Percentiles rank a stretch among this genome's conserved stretches.
Conservation (phyloP, 208 protist species). For the Trypanosoma boissoni region DNA sequence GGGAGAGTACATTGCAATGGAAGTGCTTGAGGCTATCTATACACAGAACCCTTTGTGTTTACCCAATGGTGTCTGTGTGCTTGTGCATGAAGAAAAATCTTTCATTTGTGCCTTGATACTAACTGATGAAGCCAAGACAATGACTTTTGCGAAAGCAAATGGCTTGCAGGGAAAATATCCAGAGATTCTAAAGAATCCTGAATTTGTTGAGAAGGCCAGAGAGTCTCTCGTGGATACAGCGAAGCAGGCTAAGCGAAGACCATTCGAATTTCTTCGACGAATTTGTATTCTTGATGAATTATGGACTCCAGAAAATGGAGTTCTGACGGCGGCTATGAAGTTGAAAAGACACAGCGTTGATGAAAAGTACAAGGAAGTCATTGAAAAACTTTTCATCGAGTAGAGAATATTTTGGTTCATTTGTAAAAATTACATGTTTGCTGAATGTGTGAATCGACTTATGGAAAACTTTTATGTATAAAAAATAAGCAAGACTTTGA, state of each 20-base stretch:
- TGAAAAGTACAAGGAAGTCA: conserved; percentile 21
- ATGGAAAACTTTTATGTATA: too few species aligned
- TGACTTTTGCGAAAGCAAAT: conserved; percentile 22
- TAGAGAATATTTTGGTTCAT: too few species aligned
- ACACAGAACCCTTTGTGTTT: conserved; percentile 38
- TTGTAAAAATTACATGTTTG: too few species aligned
- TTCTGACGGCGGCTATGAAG: conserved; percentile 37
- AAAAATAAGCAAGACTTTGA: too few species aligned
- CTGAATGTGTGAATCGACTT: too few species aligned
- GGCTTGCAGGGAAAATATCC: conserved; percentile 27
- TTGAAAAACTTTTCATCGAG: conserved; percentile 30
- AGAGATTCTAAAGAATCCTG: conserved; percentile 34
- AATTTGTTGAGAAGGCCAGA: conserved; percentile 34
- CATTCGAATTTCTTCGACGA: conserved; percentile 24
- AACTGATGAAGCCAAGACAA: conserved; percentile 31
- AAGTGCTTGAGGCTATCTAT: conserved; percentile 63
- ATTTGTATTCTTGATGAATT: conserved; percentile 27
- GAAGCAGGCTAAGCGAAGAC: neutral
- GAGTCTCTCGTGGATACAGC: conserved; percentile 37
- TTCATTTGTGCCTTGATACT: conserved; percentile 66
- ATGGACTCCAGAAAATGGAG: conserved; percentile 43
- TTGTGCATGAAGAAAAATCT: conserved; percentile 57
- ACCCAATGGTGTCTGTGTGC: conserved; percentile 57
- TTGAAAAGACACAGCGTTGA: conserved; percentile 31
- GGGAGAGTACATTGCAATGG: conserved; percentile 73